Base-by-base conservation (phyloP, 2,329 filamentous ascomycete genomes). In the Trichoderma oligosporum region DNA sequence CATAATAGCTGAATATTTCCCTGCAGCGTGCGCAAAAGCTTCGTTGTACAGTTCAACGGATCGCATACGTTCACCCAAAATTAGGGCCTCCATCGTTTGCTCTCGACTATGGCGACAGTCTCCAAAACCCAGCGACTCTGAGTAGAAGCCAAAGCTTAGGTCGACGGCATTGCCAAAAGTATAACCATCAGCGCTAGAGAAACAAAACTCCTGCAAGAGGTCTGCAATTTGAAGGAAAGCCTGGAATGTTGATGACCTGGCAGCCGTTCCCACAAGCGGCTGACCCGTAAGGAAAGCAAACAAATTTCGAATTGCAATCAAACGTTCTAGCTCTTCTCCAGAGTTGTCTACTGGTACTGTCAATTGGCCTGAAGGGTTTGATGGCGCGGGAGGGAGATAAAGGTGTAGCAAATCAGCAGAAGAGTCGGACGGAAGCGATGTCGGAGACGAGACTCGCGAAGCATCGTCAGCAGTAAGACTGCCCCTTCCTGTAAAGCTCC, bases 61-160 rank as follows among this genome's bases (percentile, higher is more conserved):
- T 58, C 86, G 86, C 85, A 97, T 89, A 35, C 83, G 83, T 73
- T 99, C 93, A 56, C 89, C 92, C 9, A 99, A 77, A n/a, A 97
- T 81, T 45, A 97, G 80, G 0, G 87, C 89, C 72, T 97, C 91
- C 22, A 97, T 79, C 0, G 89, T 96, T 78, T 94, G 95, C 68
- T 96, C 91, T 24, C 87, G 82, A 68, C 89, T 96, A 59, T 82
- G 76, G 55, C 91, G 81, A 45, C 96, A 87, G 71, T 97, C 93
- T 3, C 84, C 87, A 29, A 97, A 75, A 18, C 78, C 80, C 60
- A 91, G 77, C 69, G 94, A 87, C 45, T 92, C 86, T 59, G 92
- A 83, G 66, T 91, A 95, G 65, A 82, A 83, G 60, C 84, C 78
- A 63, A 92, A 91, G 68, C 85, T 87, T 14, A 83, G 75, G 44